Conservation (phyloP, 1,284 basidiomycete genomes). For the Schizopora paradoxa region DNA sequence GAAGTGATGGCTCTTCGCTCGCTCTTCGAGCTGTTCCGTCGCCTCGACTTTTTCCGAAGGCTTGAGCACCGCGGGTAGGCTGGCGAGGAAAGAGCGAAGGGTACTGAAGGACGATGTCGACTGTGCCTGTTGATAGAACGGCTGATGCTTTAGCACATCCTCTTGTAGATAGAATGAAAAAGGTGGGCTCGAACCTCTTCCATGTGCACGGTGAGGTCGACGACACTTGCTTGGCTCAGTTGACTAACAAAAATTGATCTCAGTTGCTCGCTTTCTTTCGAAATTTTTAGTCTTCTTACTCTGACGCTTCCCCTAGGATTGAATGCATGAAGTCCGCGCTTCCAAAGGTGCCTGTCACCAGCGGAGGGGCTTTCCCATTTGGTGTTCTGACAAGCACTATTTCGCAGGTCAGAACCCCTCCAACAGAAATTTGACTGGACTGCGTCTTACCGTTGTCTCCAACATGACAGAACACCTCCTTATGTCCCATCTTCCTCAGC, state of each 20-base stretch:
- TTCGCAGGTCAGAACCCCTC: slow-evolving; percentile 8
- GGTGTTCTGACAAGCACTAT: slow-evolving; percentile 37
- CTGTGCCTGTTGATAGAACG: slow-evolving; percentile 1
- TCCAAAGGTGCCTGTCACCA: slow-evolving; percentile 55
- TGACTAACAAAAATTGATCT: slow-evolving; percentile 14
- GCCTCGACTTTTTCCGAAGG: background rate
- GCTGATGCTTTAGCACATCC: background rate
- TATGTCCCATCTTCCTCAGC: slow-evolving; percentile 41
- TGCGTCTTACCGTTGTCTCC: slow-evolving; percentile 39
- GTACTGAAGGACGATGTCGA: background rate
- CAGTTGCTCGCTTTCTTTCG: background rate
- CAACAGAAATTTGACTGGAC: background rate
- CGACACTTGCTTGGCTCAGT: slow-evolving; percentile 41
- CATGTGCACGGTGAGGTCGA: slow-evolving; percentile 47
- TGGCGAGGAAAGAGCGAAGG: slow-evolving; percentile 6
- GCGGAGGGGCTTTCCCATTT: slow-evolving; percentile 41
- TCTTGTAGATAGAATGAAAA: background rate
- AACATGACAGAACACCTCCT: slow-evolving; percentile 52
- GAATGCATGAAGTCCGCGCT: slow-evolving; percentile 47
- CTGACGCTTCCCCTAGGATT: slow-evolving; percentile 29
- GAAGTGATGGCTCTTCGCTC: background rate
- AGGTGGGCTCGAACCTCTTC: slow-evolving; percentile 26
- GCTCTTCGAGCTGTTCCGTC: slow-evolving; percentile 1
- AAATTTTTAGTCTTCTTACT: slow-evolving; percentile 20
- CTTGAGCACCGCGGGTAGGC: slow-evolving; percentile 4